Evolutionary conservation across 176 grass and related monocot species (phyloP), one percentile per base, ranked within the genome.

Genomic region (Musa itinerans): DNA sequence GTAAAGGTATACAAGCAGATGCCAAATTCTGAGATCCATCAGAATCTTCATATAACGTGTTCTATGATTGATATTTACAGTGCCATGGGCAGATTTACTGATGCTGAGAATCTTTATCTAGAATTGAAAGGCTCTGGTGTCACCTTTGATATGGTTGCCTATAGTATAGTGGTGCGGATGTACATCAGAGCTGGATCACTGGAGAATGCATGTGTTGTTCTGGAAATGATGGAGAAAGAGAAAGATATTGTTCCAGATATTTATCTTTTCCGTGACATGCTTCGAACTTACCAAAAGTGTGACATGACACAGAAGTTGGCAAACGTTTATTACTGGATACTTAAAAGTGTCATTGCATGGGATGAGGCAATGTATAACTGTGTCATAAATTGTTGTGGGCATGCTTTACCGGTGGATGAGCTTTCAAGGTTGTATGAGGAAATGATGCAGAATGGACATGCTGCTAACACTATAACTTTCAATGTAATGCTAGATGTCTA

Each of bases 321-420:
- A 75, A 87, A 90, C 57, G 82, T 76, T 23, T 98, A 98, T 71
- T 98, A 98, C 71, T 85, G 86, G 94, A 89, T 98, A 65, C 82
- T 77, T 55, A 91, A 91, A 82, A 85, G 80, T 65, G 77, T 83
- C 54, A 76, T 87, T 75, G 68, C 86, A 72, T 91, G 80, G 65
- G 94, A 98, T 52, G 94, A 89, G 87, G 81, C 84, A 34, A 89
- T 98, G 94, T 89, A 98, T 53, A 98, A 93, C 64, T 93, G 90
- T 80, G 82, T 93, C 71, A 98, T 98, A 80, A 98, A 98, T 74
- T 98, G 94, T 72, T 98, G 94, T 71, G 90, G 87, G 3, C 80
- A 54, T 71, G 88, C 83, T 0, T 83, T 98, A 79, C 90, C 87
- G 10, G 86, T 93, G 57, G 90, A 98, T 52, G 94, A 98, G 72